Conservation (phyloP, 345 rosid species). For the Eucalyptus regnans region DNA sequence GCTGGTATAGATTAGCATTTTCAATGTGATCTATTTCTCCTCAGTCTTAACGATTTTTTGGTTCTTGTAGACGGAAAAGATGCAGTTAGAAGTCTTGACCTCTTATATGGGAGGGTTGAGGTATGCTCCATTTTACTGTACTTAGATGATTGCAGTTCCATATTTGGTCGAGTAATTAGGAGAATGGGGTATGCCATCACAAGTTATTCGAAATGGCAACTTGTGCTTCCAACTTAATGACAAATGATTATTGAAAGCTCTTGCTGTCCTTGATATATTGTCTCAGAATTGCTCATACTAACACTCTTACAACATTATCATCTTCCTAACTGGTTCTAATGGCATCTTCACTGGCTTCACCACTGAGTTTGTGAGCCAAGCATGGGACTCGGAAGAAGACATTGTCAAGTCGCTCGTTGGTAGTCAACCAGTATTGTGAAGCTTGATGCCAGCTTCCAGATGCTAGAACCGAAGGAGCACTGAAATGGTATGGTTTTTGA, state of each 20-base stretch:
- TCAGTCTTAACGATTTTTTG: not conserved
- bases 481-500: constrained; percentile 51
- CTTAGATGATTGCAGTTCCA: not conserved
- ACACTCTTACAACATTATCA: not conserved
- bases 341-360: constrained; percentile 82
- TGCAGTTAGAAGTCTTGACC: constrained; percentile 88
- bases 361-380: constrained; percentile 56
- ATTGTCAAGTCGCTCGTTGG: constrained; percentile 40
- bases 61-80: constrained; percentile 67
- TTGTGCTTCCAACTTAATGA: not conserved
- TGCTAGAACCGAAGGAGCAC: constrained; percentile 54
- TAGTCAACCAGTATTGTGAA: constrained; percentile 51
- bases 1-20: not conserved
- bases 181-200: not conserved
- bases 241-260: not conserved
- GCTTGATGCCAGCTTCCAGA: constrained; percentile 30
- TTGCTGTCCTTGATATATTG: not conserved
- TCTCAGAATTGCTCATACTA: not conserved
- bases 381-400: constrained; percentile 54
- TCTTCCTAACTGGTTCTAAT: constrained; percentile 45
- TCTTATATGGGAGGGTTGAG: constrained; percentile 91
- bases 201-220: not conserved
- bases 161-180: not conserved
- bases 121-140: constrained; percentile 12
- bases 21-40: not conserved